Conservation (phyloP, 768 basidiomycete genomes). For the Tricholoma bakamatsutake region DNA sequence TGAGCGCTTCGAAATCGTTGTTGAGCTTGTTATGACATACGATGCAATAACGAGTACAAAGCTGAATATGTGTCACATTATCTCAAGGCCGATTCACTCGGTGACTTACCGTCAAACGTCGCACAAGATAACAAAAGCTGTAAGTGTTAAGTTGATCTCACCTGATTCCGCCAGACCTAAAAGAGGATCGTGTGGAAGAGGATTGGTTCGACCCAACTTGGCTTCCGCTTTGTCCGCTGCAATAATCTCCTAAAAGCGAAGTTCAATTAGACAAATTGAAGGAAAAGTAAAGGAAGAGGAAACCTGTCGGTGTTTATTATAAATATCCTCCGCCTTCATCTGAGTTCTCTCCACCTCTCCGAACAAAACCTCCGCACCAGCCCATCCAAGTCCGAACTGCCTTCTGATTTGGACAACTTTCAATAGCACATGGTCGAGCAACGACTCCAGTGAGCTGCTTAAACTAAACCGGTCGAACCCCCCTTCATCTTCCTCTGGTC, state of each 20-base stretch:
- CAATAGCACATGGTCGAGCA: constrained; percentile 53
- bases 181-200: constrained; percentile 54
- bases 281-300: neutral
- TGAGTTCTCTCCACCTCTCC: constrained; percentile 41
- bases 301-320: constrained; percentile 27
- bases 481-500: constrained; percentile 30
- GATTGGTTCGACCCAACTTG: constrained; percentile 30
- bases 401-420: constrained; percentile 46
- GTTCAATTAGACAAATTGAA: neutral
- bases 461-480: constrained; percentile 58
- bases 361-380: constrained; percentile 55
- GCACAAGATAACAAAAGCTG: constrained; percentile 62
- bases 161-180: constrained; percentile 22
- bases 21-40: constrained; percentile 62
- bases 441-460: constrained; percentile 54
- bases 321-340: constrained; percentile 32
- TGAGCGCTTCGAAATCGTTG: constrained; percentile 51
- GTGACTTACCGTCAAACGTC: constrained; percentile 51
- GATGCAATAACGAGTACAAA: constrained; percentile 67
- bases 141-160: constrained; percentile 53
- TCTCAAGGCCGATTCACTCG: neutral
- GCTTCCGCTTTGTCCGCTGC: constrained; percentile 42
- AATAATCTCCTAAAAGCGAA: constrained; percentile 23
- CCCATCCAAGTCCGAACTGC: constrained; percentile 57
- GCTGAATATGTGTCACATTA: constrained; percentile 24